Conservation (phyloP, 345 rosid genomes). For the Moricandia arvensis region DNA sequence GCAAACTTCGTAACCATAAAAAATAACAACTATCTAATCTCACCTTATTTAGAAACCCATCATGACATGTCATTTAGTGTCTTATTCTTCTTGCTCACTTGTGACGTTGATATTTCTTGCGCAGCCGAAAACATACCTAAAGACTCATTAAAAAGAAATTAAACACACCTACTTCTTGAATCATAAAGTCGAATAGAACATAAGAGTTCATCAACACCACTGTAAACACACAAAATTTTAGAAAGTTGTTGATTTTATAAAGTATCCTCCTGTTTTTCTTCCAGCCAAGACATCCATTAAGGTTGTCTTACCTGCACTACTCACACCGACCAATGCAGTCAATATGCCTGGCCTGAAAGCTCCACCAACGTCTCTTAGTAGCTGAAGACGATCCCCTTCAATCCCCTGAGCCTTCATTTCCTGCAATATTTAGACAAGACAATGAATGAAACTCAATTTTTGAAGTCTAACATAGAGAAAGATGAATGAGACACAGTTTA, state of each 20-base stretch:
- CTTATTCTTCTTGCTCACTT: too few relatives aligned
- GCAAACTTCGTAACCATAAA: too few relatives aligned
- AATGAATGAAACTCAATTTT: not conserved
- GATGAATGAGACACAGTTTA: too few relatives aligned
- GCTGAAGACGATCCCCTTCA: constrained; percentile 68
- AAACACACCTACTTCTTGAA: constrained; percentile 1
- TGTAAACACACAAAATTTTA: too few relatives aligned
- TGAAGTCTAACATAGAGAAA: too few relatives aligned
- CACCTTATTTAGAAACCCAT: too few relatives aligned
- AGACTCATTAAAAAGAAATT: not conserved
- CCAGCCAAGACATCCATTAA: constrained; percentile 94
- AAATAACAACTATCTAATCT: too few relatives aligned
- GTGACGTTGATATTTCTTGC: too few relatives aligned
- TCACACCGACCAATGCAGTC: constrained; percentile 89
- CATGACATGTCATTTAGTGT: too few relatives aligned
- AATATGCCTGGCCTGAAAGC: constrained; percentile 80
- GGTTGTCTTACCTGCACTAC: constrained; percentile 97
- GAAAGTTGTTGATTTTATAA: too few relatives aligned
- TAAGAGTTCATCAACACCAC: too few relatives aligned
- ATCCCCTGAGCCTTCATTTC: constrained; percentile 79
- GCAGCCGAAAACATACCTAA: too few relatives aligned
- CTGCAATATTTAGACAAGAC: constrained; percentile 35
- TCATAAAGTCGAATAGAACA: constrained; percentile 2
- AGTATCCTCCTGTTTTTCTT: constrained; percentile 79
- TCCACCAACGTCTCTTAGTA: constrained; percentile 70